Evolutionary conservation across 306 rosid genomes (phyloP), one percentile per base, ranked within the genome.

Genomic region (Cucurbita maxima): DNA sequence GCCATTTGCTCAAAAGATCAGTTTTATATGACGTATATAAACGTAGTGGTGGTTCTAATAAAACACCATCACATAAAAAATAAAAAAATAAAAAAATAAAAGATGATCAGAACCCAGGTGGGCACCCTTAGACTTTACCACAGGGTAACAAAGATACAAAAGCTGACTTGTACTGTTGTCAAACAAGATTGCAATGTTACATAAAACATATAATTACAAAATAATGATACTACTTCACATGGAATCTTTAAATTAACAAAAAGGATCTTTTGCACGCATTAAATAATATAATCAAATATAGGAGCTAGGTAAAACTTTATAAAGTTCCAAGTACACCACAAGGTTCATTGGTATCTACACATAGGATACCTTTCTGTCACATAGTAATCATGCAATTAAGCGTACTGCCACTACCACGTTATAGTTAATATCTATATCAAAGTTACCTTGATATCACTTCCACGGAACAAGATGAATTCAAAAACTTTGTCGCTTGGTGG

Each of bases 391-490:
- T 14, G 43, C 4, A 68, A 68, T 25, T 25, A 2, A 7, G 22
- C 4, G 25, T 68, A 47, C 58, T 13, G 41, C 14, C 73, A 68
- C 38, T 19, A 66, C n/a, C 72, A 66, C 38, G 10, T 43, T 48
- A 48, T 68, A 13, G 56, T 68, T 22, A 22, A 50, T 30, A 50
- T 16, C 22, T 15, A 9, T 48, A 70, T 30, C 45, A 70, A 52
- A 50, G 22, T 48, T 70, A 70, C 74, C 97, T 90, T 94, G 76
- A 94, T 90, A 81, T 90, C 98, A 75, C 92, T 86, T 74, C 98
- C 97, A 1, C 98, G 94, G 75, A 93, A 93, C 53, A 93, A 86
- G 79, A 93, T 93, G 69, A 88, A 90, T 85, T 90, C 97, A 70
- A 88, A 94, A 45, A 94, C 86, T 82, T 86, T 86, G 81, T 90